A percentile compares a stretch with the other conserved stretches of the same genome.
Evolutionary conservation across 345 rosid genomes (phyloP).

Genomic region (Linum tenue): DNA sequence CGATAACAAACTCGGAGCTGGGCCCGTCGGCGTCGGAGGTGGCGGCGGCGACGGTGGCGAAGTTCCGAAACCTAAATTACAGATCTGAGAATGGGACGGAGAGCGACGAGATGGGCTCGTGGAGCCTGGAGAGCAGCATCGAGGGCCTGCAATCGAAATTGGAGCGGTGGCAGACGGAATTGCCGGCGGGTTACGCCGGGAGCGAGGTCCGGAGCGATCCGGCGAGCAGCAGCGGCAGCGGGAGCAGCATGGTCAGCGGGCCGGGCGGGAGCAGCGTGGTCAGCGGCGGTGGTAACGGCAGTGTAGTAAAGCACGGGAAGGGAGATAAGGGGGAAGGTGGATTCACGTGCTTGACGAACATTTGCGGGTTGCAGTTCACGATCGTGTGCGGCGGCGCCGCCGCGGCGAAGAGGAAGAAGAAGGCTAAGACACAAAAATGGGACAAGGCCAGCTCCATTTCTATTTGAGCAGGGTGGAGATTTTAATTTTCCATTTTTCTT

Average conservation of each 20-base stretch:
- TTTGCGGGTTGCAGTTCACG: background rate
- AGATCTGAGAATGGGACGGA: constrained; percentile 31
- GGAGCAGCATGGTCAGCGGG: constrained; percentile 13
- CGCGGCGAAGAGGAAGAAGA: background rate
- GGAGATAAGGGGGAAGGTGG: background rate
- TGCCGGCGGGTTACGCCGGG: constrained; percentile 52
- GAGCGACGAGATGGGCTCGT: constrained; percentile 38
- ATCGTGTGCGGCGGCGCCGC: background rate
- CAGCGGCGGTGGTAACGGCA: constrained; percentile 22
- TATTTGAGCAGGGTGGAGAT: background rate
- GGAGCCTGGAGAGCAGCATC: constrained; percentile 56
- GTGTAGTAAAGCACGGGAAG: background rate
- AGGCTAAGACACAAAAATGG: background rate
- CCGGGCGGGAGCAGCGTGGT: constrained; percentile 32
- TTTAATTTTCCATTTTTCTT: too few relatives aligned
- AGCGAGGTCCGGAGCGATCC: constrained; percentile 30
- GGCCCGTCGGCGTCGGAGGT: constrained; percentile 92
- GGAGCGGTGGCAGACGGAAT: constrained; percentile 72
- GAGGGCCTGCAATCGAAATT: constrained; percentile 78
- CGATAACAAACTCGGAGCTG: constrained; percentile 55
- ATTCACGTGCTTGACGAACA: background rate
- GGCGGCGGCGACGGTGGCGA: constrained; percentile 45
- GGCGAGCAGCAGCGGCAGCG: constrained; percentile 15
- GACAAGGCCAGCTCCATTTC: background rate
- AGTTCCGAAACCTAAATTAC: constrained; percentile 15